Conservation (phyloP, 2,329 filamentous ascomycete genomes). For the Trichoderma afroharzianum region DNA sequence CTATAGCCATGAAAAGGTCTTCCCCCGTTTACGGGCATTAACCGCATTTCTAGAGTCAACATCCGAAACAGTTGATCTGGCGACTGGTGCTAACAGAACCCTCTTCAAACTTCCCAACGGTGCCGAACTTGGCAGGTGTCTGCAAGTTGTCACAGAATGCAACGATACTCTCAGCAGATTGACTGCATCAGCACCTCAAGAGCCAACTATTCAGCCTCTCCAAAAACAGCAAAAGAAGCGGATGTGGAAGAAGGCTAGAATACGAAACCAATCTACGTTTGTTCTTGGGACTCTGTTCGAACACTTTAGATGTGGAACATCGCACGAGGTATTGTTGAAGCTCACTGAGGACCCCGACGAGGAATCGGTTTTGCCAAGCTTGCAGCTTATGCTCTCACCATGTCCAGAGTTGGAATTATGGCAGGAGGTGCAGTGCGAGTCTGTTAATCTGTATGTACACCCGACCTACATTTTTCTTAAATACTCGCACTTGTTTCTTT, state of each 20-base stretch:
- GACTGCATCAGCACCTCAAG: background rate
- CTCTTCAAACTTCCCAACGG: background rate
- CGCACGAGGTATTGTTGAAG: background rate
- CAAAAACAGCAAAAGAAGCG: background rate
- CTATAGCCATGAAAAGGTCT: no score
- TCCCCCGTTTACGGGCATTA: background rate
- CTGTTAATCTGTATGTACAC: background rate
- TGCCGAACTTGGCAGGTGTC: background rate
- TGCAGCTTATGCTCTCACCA: background rate
- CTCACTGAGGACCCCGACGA: background rate
- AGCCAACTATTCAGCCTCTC: background rate
- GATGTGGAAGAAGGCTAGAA: constrained; percentile 13
- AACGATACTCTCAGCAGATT: background rate
- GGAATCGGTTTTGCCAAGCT: background rate
- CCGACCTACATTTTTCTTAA: no score
- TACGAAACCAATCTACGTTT: background rate
- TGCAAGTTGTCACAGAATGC: background rate
- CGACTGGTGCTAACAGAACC: background rate
- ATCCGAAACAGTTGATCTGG: background rate
- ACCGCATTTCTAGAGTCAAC: background rate
- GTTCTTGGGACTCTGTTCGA: constrained; percentile 3
- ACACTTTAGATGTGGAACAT: background rate
- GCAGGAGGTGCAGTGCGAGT: background rate
- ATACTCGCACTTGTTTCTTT: background rate
- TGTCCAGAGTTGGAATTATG: background rate